Evolutionary conservation across 345 rosid genomes (phyloP), one percentile per base, ranked within the genome.

Genomic region (Melaleuca quinquenervia): DNA sequence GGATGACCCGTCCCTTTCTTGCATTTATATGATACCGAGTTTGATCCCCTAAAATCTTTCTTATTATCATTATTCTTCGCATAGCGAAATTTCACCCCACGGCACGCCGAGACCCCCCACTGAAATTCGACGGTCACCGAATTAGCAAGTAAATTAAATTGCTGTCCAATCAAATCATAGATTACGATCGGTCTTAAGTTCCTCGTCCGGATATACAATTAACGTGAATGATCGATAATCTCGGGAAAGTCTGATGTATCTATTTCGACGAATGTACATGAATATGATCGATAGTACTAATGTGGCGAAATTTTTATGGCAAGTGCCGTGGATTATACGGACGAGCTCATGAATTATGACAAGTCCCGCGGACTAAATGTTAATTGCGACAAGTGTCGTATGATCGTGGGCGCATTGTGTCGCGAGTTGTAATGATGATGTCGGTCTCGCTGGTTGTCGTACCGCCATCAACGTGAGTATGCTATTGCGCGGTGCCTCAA

Each of bases 1-100:
- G 60, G 88, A 84, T 83, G 92, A 86, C 80, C 85, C 76, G 84
- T 92, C 91, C 29, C 84, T 89, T 89, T 89, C 92, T 86, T 50
- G 84, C 88, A 85, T 92, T 92, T 86, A 88, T 70, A 6, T 48
- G 45, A 49, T 27, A 45, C 86, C 8, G 11, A 7, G 22, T 62
- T 62, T 16, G 44, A 29, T 62, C 75, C 75, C 44, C 3, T 6
- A 14, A 41, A 41, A 3, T 62, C 1, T 55, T 1, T 54, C 5
- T 56, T 11, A 10, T 14, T 56, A 6, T 11, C 4, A 55, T 55
- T 55, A 55, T 11, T 56, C 24, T 56, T 56, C 27, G 62, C 62
- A 56, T 27, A 56, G 29, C 27, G 41, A 41, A n/a, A 55, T 55
- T 5, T 55, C 62, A 11, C 24, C 62, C 24, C 62, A 55, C 13